A percentile compares a stretch with the other conserved stretches of the same genome.
phyloP scores from a whole-genome alignment of 1,284 basidiomycete species.

The Malassezia brasiliensis region DNA sequence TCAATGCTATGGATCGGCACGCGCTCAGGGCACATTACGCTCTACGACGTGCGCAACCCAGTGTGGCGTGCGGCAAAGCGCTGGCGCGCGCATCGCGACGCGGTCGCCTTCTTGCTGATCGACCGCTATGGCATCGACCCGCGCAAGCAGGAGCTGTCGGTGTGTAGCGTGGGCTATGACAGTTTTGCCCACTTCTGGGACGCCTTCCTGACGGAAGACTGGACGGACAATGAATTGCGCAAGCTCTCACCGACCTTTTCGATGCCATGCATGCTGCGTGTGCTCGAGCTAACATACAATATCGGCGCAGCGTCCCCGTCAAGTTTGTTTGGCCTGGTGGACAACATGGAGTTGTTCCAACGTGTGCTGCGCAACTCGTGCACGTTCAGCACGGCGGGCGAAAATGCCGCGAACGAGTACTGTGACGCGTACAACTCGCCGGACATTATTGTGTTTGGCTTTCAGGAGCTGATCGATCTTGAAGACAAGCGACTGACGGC shows the following conservation, averaged over 20 bases:
- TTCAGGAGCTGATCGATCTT: conserved; percentile 90
- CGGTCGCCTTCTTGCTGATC: conserved; percentile 65
- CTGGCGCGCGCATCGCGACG: conserved; percentile 71
- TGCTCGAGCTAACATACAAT: conserved; percentile 87
- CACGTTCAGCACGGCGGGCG: conserved; percentile 9
- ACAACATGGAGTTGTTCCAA: conserved; percentile 35
- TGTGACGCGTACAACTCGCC: conserved; percentile 51
- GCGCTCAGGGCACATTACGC: conserved; percentile 70
- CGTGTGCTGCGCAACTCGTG: conserved; percentile 28
- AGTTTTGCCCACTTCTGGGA: conserved; percentile 75
- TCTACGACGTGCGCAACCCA: conserved; percentile 59
- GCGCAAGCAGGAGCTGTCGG: conserved; percentile 54
- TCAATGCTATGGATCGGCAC: conserved; percentile 68
- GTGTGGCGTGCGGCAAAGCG: conserved; percentile 73
- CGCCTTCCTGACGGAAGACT: conserved; percentile 70
- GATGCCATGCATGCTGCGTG: conserved; percentile 64
- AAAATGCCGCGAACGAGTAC: conserved; percentile 8
- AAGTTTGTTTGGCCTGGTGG: conserved; percentile 52
- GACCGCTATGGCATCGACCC: conserved; percentile 32
- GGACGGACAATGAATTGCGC: conserved; percentile 71
- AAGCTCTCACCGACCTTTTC: conserved; percentile 69
- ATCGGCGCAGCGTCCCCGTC: conserved; percentile 77
- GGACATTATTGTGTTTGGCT: conserved; percentile 83
- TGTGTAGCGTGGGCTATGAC: conserved; percentile 70
- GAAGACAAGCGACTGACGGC: conserved; percentile 83